Conservation (phyloP, 495 filamentous ascomycete species). For the Neurospora cerealis region DNA sequence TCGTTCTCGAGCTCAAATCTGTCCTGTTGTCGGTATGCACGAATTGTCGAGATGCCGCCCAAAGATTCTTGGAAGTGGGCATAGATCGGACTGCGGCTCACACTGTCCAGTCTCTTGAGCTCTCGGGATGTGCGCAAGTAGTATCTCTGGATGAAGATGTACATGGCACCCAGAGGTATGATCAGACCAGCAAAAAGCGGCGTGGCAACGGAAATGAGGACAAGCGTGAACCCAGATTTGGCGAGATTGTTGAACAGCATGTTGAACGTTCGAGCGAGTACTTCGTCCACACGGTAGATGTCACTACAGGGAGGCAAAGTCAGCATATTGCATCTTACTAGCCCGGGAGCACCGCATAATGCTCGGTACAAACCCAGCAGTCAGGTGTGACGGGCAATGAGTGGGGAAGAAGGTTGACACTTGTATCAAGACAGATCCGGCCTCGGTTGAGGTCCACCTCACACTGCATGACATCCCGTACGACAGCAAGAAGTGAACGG, state of each 20-base stretch:
- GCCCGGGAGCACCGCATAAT: constrained; percentile 1
- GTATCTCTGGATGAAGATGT: constrained; percentile 92
- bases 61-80: constrained; percentile 98
- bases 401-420: neutral
- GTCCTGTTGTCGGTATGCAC: constrained; percentile 82
- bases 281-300: constrained; percentile 92
- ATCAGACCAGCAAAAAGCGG: constrained; percentile 74
- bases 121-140: constrained; percentile 94
- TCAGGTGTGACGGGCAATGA: neutral
- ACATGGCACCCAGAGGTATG: constrained; percentile 69
- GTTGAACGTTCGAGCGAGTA: constrained; percentile 84
- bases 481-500: constrained; percentile 1
- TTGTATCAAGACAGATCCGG: neutral
- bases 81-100: constrained; percentile 90
- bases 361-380: constrained; percentile 1
- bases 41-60: constrained; percentile 91
- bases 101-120: constrained; percentile 90
- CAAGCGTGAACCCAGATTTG: constrained; percentile 74
- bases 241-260: constrained; percentile 90
- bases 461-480: constrained; percentile 9
- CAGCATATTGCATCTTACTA: constrained; percentile 14
- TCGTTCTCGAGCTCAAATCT: constrained; percentile 91
- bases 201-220: constrained; percentile 71
- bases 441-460: constrained; percentile 9
- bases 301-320: constrained; percentile 47